Evolutionary conservation across 2,329 filamentous ascomycete genomes (phyloP).

Genomic region (Teratosphaeriaceae sp.): DNA sequence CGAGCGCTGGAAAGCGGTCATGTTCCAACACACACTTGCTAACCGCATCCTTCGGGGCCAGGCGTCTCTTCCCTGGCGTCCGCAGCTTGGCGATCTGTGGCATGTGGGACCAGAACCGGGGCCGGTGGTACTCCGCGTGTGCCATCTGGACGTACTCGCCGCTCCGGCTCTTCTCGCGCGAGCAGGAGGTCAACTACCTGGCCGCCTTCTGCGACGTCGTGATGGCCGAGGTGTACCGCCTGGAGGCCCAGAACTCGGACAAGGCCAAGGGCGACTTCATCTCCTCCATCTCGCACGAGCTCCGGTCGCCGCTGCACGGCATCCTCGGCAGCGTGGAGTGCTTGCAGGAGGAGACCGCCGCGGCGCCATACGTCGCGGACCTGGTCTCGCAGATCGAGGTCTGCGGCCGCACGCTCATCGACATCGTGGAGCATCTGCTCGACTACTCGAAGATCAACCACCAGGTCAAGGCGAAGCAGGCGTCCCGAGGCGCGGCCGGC

Average conservation of each 20-base stretch:
- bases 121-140: slow-evolving; percentile 26
- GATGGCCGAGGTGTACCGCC: slow-evolving; percentile 34
- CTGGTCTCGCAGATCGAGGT: slow-evolving; percentile 44
- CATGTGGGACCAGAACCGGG: slow-evolving; percentile 43
- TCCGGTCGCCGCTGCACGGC: slow-evolving; percentile 23
- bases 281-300: slow-evolving; percentile 35
- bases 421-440: slow-evolving; percentile 40
- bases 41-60: no score
- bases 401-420: slow-evolving; percentile 46
- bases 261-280: slow-evolving; percentile 38
- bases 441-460: slow-evolving; percentile 41
- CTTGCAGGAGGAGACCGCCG: slow-evolving; percentile 32
- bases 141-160: slow-evolving; percentile 42
- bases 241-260: slow-evolving; percentile 36
- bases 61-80: slow-evolving; percentile 38
- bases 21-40: no score
- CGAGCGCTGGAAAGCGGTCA: no score
- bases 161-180: slow-evolving; percentile 36
- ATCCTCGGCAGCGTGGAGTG: slow-evolving; percentile 31
- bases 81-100: slow-evolving; percentile 45
- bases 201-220: slow-evolving; percentile 38
- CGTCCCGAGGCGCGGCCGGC: not conserved
- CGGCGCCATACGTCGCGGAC: slow-evolving; percentile 34
- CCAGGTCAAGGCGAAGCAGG: slow-evolving; percentile 6
- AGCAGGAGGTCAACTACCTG: slow-evolving; percentile 34